Conservation (phyloP, 371 early-diverging fungal species). For the Lichtheimia ramosa region DNA sequence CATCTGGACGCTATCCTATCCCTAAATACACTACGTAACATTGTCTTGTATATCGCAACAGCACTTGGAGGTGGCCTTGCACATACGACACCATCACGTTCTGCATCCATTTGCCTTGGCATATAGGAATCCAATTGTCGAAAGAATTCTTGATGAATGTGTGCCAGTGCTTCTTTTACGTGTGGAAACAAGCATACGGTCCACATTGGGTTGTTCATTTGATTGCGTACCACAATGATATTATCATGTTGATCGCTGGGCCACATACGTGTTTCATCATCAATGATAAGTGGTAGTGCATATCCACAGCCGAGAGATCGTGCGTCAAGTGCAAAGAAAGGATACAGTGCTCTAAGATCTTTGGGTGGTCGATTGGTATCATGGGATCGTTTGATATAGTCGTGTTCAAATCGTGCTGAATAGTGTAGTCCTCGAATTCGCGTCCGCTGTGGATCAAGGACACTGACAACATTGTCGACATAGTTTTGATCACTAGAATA, state of each 20-base stretch:
- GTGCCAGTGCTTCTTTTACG: constrained; percentile 58
- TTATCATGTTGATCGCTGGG: constrained; percentile 76
- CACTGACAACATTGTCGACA: constrained; percentile 71
- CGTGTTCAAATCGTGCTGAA: constrained; percentile 76
- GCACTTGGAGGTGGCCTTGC: constrained; percentile 47
- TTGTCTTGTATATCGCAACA: constrained; percentile 64
- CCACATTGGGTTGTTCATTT: constrained; percentile 57
- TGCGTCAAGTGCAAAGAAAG: constrained; percentile 59
- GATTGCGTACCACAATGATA: constrained; percentile 73
- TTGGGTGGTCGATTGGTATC: constrained; percentile 68
- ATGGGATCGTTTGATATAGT: constrained; percentile 51
- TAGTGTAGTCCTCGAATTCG: constrained; percentile 67
- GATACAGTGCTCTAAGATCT: constrained; percentile 67
- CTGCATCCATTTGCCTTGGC: constrained; percentile 37
- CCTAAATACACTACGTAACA: constrained; percentile 57
- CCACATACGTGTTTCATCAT: constrained; percentile 81
- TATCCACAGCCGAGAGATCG: constrained; percentile 51
- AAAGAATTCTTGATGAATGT: constrained; percentile 68
- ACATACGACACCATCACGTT: constrained; percentile 26
- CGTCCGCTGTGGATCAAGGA: constrained; percentile 63
- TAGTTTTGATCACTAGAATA: constrained; percentile 67
- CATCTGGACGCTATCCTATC: constrained; percentile 50
- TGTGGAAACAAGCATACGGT: constrained; percentile 71
- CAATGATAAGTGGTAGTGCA: constrained; percentile 66
- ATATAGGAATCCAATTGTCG: constrained; percentile 52